Percentiles rank a stretch among this genome's conserved stretches.
Evolutionary conservation across 495 filamentous ascomycete species (phyloP).

Genomic region (Aspergillus steynii): DNA sequence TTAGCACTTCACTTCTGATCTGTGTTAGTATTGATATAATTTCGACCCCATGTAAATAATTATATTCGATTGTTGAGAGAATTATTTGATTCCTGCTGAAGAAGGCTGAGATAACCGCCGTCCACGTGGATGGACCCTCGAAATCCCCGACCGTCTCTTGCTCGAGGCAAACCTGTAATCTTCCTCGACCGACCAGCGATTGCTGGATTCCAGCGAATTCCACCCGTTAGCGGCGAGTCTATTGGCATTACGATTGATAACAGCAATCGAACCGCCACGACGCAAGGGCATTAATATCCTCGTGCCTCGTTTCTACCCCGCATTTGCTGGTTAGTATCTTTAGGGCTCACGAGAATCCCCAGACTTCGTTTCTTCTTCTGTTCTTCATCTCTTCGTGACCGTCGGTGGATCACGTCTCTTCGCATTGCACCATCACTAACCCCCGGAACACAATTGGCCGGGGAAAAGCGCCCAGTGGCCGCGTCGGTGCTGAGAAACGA

Average conservation of each 20-base stretch:
- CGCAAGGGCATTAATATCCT: slow-evolving; percentile 17
- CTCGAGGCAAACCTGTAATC: too few relatives aligned
- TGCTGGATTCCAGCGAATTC: too few relatives aligned
- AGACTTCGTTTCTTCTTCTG: not conserved
- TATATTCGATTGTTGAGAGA: too few relatives aligned
- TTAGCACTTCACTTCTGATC: not conserved
- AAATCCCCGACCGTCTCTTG: too few relatives aligned
- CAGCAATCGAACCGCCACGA: slow-evolving; percentile 8
- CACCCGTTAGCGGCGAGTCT: slow-evolving; percentile 12
- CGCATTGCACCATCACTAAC: not conserved
- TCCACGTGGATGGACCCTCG: too few relatives aligned
- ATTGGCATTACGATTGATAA: slow-evolving; percentile 23
- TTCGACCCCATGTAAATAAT: not conserved
- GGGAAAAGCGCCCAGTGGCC: slow-evolving; percentile 12
- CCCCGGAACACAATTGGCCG: not conserved
- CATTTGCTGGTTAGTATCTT: slow-evolving; percentile 7
- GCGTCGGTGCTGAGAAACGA: slow-evolving; percentile 25
- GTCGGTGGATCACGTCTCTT: not conserved
- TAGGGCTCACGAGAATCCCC: not conserved
- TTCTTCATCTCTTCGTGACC: not conserved
- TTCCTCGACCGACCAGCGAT: too few relatives aligned
- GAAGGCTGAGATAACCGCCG: too few relatives aligned
- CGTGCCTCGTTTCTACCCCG: slow-evolving; percentile 16
- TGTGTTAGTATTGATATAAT: not conserved
- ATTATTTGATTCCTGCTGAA: too few relatives aligned